Evolutionary conservation across 257 asterid species (phyloP), one percentile per base, ranked within the genome.

Genomic region (Scutellaria baicalensis): DNA sequence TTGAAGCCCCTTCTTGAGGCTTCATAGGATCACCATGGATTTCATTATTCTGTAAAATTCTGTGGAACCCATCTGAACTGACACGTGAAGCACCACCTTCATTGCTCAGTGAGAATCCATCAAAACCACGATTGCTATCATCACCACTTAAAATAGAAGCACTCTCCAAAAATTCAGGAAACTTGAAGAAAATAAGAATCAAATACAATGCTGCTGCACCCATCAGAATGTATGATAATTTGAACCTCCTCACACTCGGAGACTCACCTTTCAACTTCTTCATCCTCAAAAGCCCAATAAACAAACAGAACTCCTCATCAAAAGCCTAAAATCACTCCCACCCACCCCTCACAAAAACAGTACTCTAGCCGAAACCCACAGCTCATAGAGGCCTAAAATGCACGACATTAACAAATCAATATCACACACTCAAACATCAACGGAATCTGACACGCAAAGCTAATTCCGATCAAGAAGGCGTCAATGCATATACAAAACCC

Each of bases 251-350:
- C 49, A 51, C 82, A 78, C 83, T 75, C 6, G 79, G 83, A 69
- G 85, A 75, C 61, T 93, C 98, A 40, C 77, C 83, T 82, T 87
- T 88, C 54, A 64, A 78, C 81, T 92, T 88, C 86, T 86, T 90
- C 98, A 86, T 92, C 80, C 65, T 78, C 61, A 51, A 23, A 51
- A 31, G 31, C 61, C 58, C 35, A 71, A 63, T 54, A 68, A 66
- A 47, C 71, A 71, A 49, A 61, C 10, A 71, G 50, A 66, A 70
- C 56, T 59, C 75, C 74, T 47, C 62, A 63, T 57, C 73, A 66
- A 50, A 61, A 7, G 39, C 59, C 33, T 40, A 47, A 62, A 45
- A 61, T 60, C 49, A 27, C 70, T 42, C 59, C 73, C 57, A 61
- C 48, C 68, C 44, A 16, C 72, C n/a, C 54, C 64, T 73, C 55